phyloP scores from a whole-genome alignment of 345 rosid genomes.

The Moringa oleifera region DNA sequence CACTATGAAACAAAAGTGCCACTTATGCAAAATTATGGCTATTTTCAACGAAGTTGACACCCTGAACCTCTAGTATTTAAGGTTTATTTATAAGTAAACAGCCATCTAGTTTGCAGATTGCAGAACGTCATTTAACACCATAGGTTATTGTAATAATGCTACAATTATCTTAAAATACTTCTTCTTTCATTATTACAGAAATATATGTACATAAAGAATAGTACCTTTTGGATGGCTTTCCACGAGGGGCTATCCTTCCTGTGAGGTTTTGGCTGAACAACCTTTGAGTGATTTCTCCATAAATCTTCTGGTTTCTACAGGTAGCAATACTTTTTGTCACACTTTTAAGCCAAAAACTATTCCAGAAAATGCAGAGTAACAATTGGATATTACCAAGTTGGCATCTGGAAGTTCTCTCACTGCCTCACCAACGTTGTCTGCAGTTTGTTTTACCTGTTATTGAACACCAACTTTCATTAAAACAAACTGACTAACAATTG shows the following conservation, averaged over 20 bases:
- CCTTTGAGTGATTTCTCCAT: slow-evolving; percentile 82
- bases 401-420: slow-evolving; percentile 96
- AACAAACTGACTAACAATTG: not conserved
- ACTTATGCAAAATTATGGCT: too few species aligned
- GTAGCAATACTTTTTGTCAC: slow-evolving; percentile 9
- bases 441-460: slow-evolving; percentile 75
- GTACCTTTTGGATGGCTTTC: slow-evolving; percentile 76
- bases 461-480: slow-evolving; percentile 2
- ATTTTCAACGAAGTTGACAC: too few species aligned
- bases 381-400: slow-evolving; percentile 50
- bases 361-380: not conserved
- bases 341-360: slow-evolving; percentile 7
- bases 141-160: not conserved
- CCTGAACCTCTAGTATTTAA: too few species aligned
- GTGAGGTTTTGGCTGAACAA: slow-evolving; percentile 82
- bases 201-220: not conserved
- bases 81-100: too few species aligned
- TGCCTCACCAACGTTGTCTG: slow-evolving; percentile 84
- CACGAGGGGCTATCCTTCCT: slow-evolving; percentile 68
- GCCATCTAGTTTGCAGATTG: too few species aligned
- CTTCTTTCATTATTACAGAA: too few species aligned
- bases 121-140: too few species aligned
- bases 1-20: too few species aligned
- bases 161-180: not conserved
- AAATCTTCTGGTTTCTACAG: slow-evolving; percentile 90